Conservation (phyloP, 345 rosid genomes). For the Lepidium africanum region DNA sequence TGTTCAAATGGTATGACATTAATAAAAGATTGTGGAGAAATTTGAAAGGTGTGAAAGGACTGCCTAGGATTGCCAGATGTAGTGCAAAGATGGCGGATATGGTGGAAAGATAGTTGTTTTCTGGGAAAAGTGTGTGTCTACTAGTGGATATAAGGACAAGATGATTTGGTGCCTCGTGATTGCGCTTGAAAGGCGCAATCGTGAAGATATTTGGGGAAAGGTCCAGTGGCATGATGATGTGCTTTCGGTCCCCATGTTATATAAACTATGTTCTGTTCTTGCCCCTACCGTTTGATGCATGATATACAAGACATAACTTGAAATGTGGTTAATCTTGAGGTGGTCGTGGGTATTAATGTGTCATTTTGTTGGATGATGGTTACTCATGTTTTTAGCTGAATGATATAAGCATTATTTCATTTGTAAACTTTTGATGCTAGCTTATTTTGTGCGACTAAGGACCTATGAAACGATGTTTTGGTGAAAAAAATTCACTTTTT, state of each 20-base stretch:
- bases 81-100: conserved; percentile 14
- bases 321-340: not conserved
- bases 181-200: conserved; percentile 34
- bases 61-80: conserved; percentile 56
- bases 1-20: conserved; percentile 47
- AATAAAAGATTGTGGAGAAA: conserved; percentile 39
- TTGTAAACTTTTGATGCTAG: no score
- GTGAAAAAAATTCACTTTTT: no score
- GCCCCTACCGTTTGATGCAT: conserved; percentile 24
- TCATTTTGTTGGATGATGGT: no score
- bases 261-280: conserved; percentile 41
- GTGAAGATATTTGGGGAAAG: conserved; percentile 47
- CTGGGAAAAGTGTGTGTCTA: conserved; percentile 12
- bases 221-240: conserved; percentile 46
- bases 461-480: no score
- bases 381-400: no score
- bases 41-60: conserved; percentile 39
- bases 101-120: conserved; percentile 70
- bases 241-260: conserved; percentile 34
- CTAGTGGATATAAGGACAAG: conserved; percentile 12
- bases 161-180: conserved; percentile 58
- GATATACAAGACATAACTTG: not conserved
- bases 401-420: no score
- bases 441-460: no score
- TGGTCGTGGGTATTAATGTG: no score